Evolutionary conservation across 2,329 filamentous ascomycete species (phyloP).

Genomic region (Neocatenulostroma microsporum): DNA sequence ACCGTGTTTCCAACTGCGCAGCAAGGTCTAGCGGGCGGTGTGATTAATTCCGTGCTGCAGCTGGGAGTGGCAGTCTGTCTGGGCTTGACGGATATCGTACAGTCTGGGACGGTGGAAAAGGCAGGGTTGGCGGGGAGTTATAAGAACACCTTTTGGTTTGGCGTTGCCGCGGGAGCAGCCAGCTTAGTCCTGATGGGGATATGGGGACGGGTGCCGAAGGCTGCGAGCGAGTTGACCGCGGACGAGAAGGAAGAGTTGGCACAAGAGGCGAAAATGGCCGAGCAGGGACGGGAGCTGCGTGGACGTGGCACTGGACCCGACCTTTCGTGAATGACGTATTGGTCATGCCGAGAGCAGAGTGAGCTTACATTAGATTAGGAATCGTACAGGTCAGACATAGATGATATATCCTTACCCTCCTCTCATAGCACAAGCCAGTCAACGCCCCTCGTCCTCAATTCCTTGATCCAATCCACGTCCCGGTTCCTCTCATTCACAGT

Average conservation of each 20-base stretch:
- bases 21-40: slow-evolving; percentile 63
- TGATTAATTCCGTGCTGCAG: slow-evolving; percentile 64
- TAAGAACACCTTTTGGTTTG: slow-evolving; percentile 60
- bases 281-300: no score
- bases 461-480: no score
- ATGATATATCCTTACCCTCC: no score
- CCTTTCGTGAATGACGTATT: no score
- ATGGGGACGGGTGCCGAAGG: slow-evolving; percentile 49
- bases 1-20: slow-evolving; percentile 58
- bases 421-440: no score
- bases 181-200: slow-evolving; percentile 46
- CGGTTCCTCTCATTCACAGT: no score
- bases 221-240: slow-evolving; percentile 50
- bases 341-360: no score
- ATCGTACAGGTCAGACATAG: no score
- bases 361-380: no score
- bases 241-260: slow-evolving; percentile 44
- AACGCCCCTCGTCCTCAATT: no score
- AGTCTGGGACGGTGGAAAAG: slow-evolving; percentile 39
- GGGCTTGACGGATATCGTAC: slow-evolving; percentile 59
- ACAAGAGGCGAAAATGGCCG: no score
- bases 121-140: slow-evolving; percentile 50
- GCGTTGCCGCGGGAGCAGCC: slow-evolving; percentile 47
- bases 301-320: no score
- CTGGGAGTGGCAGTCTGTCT: slow-evolving; percentile 65